Conservation (phyloP, 2,329 filamentous ascomycete genomes). For the Epichloe amarillans region DNA sequence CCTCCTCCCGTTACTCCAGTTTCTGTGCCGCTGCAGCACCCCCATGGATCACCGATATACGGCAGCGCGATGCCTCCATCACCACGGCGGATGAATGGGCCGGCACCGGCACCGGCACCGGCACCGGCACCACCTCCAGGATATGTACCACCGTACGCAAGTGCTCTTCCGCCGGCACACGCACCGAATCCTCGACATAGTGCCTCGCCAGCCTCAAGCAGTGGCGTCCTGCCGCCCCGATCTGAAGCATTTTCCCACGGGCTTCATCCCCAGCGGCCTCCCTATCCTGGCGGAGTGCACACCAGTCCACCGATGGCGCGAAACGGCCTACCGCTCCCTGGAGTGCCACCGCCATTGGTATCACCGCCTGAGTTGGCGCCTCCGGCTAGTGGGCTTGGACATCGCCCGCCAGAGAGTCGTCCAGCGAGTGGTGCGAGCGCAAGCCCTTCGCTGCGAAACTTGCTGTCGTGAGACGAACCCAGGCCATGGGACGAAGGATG, state of each 20-base stretch:
- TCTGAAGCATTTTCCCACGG: constrained; percentile 26
- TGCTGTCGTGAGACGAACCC: constrained; percentile 41
- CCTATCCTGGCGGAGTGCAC: constrained; percentile 29
- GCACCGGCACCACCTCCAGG: constrained; percentile 27
- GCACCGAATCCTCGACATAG: constrained; percentile 13
- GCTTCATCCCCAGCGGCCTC: constrained; percentile 26
- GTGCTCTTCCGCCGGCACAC: constrained; percentile 12
- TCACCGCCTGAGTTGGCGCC: constrained; percentile 15
- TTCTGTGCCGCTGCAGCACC: constrained; percentile 27
- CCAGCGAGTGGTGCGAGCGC: constrained; percentile 57
- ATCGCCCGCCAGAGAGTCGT: constrained; percentile 26
- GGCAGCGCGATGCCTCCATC: constrained; percentile 35
- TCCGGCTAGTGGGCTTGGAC: constrained; percentile 12
- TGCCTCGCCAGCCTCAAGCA: constrained; percentile 19
- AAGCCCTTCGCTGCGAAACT: constrained; percentile 61
- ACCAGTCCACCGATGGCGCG: constrained; percentile 32
- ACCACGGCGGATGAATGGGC: constrained; percentile 31
- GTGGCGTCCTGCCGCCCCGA: constrained; percentile 20
- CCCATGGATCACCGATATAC: constrained; percentile 18
- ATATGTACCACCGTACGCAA: constrained; percentile 25
- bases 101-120: constrained; percentile 28
- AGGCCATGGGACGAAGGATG: not conserved
- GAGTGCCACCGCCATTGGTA: constrained; percentile 8
- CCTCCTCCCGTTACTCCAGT: constrained; percentile 28
- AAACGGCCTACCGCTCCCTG: constrained; percentile 20